A percentile compares a stretch with the other conserved stretches of the same genome.
Conservation (phyloP, 768 basidiomycete genomes). For the Leccinum variicolor region DNA sequence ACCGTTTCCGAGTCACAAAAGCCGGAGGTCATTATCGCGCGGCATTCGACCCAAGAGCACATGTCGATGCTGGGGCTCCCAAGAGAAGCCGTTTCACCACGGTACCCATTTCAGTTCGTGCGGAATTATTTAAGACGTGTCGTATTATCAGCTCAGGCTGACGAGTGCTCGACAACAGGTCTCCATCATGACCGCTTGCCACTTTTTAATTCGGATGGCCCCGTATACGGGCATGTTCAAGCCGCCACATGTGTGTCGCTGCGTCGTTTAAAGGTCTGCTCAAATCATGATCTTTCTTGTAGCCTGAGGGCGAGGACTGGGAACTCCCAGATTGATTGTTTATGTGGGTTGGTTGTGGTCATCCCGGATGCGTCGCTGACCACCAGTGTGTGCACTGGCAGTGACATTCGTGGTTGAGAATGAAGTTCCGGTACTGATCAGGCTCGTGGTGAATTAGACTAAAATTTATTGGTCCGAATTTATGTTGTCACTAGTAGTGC, state of each 20-base stretch:
- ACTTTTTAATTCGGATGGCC: conserved; percentile 84
- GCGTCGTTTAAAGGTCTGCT: not conserved
- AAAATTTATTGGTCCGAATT: too few relatives aligned
- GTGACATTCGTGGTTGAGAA: conserved; percentile 46
- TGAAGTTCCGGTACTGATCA: too few relatives aligned
- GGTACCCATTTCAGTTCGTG: conserved; percentile 90
- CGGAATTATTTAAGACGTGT: not conserved
- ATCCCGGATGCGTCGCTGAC: conserved; percentile 4
- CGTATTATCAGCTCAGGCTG: conserved; percentile 1
- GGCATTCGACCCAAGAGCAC: too few relatives aligned
- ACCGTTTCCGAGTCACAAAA: too few relatives aligned
- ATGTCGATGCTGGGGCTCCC: too few relatives aligned
- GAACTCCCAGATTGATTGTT: conserved; percentile 92
- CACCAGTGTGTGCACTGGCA: conserved; percentile 24
- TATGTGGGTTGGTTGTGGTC: conserved; percentile 38
- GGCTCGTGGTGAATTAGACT: too few relatives aligned
- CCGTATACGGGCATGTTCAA: conserved; percentile 97
- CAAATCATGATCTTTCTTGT: conserved; percentile 4
- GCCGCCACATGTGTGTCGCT: conserved; percentile 56
- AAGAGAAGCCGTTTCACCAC: conserved; percentile 86
- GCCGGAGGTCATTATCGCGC: too few relatives aligned
- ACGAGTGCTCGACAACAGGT: conserved; percentile 30
- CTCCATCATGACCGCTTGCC: conserved; percentile 70
- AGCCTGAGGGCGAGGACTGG: conserved; percentile 96
- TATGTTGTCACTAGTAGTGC: too few relatives aligned